Percentiles rank a stretch among this genome's conserved stretches.
These are phyloP conservation scores for Ascoidea rubescens DNA, from an alignment of 805 yeast genomes.

Conservation along the genomic window DNA sequence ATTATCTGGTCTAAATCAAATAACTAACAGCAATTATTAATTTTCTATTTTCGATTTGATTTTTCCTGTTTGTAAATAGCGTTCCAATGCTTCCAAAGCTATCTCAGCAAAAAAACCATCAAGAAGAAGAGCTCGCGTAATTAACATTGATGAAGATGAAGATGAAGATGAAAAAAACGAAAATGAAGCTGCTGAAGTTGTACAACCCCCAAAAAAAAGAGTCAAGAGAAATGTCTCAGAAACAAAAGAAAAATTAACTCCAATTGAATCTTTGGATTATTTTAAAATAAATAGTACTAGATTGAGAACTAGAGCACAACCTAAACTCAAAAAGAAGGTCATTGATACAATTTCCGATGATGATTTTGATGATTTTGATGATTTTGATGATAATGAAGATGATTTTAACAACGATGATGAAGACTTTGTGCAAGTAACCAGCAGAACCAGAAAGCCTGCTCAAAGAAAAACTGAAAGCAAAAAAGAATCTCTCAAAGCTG, in stretches of 20 bases:
- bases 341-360: constrained; percentile 1
- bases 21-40: too few species aligned
- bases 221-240: constrained; percentile 1
- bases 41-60: too few species aligned
- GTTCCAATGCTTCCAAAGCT: too few species aligned
- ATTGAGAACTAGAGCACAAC: constrained; percentile 12
- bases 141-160: constrained; percentile 18
- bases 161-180: constrained; percentile 11
- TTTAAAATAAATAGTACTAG: constrained; percentile 5
- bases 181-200: not conserved
- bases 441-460: constrained; percentile 1
- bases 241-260: constrained; percentile 7
- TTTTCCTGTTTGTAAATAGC: too few species aligned
- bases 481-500: constrained; percentile 2
- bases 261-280: constrained; percentile 12
- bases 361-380: constrained; percentile 1
- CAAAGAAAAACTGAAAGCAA: constrained; percentile 3
- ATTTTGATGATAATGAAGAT: constrained; percentile 12
- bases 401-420: constrained; percentile 17
- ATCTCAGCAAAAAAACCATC: not conserved
- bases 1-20: too few species aligned
- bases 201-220: not conserved
- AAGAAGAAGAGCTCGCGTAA: constrained; percentile 8
- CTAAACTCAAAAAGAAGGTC: constrained; percentile 4
- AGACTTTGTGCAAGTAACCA: constrained; percentile 10